Evolutionary conservation across 345 rosid genomes (phyloP).

Genomic region (Anastatica hierochuntica): DNA sequence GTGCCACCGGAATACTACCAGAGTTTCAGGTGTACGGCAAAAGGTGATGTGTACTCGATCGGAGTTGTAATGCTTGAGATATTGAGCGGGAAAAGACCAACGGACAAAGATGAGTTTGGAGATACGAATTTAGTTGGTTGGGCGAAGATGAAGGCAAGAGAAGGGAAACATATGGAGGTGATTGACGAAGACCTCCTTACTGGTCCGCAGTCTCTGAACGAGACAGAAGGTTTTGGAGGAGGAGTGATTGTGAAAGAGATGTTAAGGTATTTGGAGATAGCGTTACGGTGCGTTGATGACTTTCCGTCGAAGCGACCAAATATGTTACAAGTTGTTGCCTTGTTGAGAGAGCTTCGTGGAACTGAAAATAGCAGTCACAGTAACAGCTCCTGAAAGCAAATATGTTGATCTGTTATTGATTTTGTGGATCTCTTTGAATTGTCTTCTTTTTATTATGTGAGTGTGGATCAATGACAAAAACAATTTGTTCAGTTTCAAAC

Average conservation of each 20-base stretch:
- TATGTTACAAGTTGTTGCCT: conserved; percentile 87
- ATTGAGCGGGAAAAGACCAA: conserved; percentile 83
- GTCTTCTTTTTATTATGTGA: too few relatives aligned
- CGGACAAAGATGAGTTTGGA: conserved; percentile 95
- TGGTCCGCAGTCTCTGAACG: conserved; percentile 35
- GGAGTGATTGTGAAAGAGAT: conserved; percentile 64
- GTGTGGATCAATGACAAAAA: too few relatives aligned
- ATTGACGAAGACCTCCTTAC: conserved; percentile 63
- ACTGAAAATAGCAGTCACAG: conserved; percentile 42
- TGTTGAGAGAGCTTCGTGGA: conserved; percentile 66
- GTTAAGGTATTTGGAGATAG: conserved; percentile 69
- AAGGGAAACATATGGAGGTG: conserved; percentile 87
- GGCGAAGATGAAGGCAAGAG: conserved; percentile 80
- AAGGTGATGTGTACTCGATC: conserved; percentile 86
- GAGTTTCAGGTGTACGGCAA: conserved; percentile 90
- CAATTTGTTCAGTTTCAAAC: too few relatives aligned
- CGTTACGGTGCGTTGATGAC: conserved; percentile 80
- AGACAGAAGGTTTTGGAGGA: conserved; percentile 42
- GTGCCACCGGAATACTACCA: conserved; percentile 96
- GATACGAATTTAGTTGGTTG: conserved; percentile 96
- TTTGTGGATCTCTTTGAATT: too few relatives aligned
- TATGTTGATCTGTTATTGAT: too few relatives aligned
- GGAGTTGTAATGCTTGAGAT: conserved; percentile 88
- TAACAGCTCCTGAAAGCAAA: conserved; percentile 36
- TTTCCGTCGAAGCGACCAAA: conserved; percentile 79